Evolutionary conservation across 306 rosid genomes (phyloP), one percentile per base, ranked within the genome.

Genomic region (Mimosa pudica): DNA sequence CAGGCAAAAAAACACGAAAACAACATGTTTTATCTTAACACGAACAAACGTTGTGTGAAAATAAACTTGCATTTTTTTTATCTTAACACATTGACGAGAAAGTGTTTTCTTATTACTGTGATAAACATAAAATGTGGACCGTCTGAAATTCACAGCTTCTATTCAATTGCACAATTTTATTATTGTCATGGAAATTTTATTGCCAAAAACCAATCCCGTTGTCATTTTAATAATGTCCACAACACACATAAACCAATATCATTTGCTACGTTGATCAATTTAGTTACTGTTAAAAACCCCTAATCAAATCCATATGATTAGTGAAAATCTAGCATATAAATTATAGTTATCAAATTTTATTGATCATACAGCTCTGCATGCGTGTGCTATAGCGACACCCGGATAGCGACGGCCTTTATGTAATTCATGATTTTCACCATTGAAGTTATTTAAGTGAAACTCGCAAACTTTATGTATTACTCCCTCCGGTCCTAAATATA

Each of bases 371-470:
- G 62, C 7, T 8, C 4, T 7, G 32, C 6, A 54, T 52, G 7
- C 12, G n/a, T 51, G 3, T 51, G 4, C 3, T 51, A 0, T 14
- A 64, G 17, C 17, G 77, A 72, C 64, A 35, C 3, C 8, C 66
- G 41, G 77, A 73, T n/a, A 38, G 77, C 61, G 77, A 73, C 47
- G 20, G 77, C 51, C 49, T 4, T 30, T 55, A 10, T 57, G 63
- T 10, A 57, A 18, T 57, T 57, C 63, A 57, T 57, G 4, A n/a
- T 17, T 57, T 57, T 18, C 30, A 6, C 30, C 63, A 57, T 55
- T n/a, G 18, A 51, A 16, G 20, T 1, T 17, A 20, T 52, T 20
- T 14, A 18, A 2, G 63, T 2, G 33, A 57, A n/a, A 57, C 12
- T 55, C 12, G 0, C 61, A 24, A 24, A 24, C 30, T 24, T 24